Percentiles rank a stretch among this genome's conserved stretches.
These are phyloP conservation scores for Auricularia sp. DNA, from an alignment of 768 basidiomycete genomes.

Conservation along the genomic window DNA sequence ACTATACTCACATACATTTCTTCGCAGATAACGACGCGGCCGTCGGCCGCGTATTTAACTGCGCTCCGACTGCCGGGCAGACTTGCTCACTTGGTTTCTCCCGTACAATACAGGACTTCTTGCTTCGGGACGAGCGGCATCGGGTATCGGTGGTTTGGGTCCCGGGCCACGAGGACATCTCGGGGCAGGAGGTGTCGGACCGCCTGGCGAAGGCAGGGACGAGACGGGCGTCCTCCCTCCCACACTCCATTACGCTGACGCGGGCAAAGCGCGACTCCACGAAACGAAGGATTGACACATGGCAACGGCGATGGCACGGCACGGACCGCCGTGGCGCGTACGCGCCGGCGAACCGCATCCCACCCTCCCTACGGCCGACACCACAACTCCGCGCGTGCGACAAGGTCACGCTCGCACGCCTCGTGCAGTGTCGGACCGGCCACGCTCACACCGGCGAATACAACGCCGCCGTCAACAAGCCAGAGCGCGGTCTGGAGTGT, in stretches of 20 bases:
- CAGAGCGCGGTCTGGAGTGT: neutral
- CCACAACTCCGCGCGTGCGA: neutral
- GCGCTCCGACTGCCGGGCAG: neutral
- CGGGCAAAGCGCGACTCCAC: neutral
- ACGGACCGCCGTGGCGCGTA: neutral
- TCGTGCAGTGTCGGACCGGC: neutral
- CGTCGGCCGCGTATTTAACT: neutral
- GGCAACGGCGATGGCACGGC: neutral
- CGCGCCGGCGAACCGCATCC: neutral
- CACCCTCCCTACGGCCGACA: neutral
- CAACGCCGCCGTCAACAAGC: neutral
- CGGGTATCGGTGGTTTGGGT: neutral
- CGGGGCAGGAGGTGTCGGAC: neutral
- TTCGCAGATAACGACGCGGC: neutral
- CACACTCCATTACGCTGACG: neutral
- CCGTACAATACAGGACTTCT: neutral
- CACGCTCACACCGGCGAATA: neutral
- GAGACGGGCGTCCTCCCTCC: neutral
- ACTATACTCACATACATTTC: neutral
- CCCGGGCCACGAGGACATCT: neutral
- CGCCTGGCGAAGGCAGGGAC: neutral
- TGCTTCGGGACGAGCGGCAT: neutral
- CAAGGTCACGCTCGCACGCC: neutral
- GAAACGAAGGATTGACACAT: neutral
- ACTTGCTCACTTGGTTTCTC: neutral